Conservation (phyloP, 2,329 filamentous ascomycete species). For the Ascochyta rabiei region DNA sequence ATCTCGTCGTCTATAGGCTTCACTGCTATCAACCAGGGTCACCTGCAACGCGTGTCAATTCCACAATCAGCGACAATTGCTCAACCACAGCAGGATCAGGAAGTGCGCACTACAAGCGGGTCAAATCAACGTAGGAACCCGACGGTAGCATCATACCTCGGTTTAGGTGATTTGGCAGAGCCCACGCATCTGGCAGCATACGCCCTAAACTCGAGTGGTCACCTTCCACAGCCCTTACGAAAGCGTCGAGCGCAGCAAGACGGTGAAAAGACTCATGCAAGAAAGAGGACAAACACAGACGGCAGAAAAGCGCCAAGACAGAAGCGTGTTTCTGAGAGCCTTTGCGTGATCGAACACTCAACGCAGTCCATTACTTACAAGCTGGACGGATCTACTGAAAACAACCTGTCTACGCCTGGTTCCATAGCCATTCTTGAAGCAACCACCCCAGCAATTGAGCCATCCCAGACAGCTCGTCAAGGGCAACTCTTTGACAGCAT, state of each 20-base stretch:
- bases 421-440: neutral
- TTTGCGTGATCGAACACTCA: neutral
- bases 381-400: neutral
- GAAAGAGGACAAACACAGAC: neutral
- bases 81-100: slow-evolving; percentile 7
- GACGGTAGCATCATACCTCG: slow-evolving; percentile 38
- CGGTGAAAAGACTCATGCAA: neutral
- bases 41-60: slow-evolving; percentile 13
- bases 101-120: neutral
- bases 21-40: slow-evolving; percentile 34
- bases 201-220: slow-evolving; percentile 6
- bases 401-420: neutral
- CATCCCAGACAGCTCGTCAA: neutral
- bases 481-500: too few species aligned
- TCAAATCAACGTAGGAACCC: slow-evolving; percentile 26
- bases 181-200: slow-evolving; percentile 26
- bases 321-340: slow-evolving; percentile 11
- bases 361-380: neutral
- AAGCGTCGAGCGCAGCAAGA: slow-evolving; percentile 20
- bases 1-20: slow-evolving; percentile 23
- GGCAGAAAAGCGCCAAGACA: slow-evolving; percentile 11
- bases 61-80: slow-evolving; percentile 14
- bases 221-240: slow-evolving; percentile 3
- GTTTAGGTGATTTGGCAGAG: slow-evolving; percentile 26
- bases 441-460: neutral